Conservation (phyloP, 2,329 filamentous ascomycete genomes). For the Clonostachys chloroleuca region DNA sequence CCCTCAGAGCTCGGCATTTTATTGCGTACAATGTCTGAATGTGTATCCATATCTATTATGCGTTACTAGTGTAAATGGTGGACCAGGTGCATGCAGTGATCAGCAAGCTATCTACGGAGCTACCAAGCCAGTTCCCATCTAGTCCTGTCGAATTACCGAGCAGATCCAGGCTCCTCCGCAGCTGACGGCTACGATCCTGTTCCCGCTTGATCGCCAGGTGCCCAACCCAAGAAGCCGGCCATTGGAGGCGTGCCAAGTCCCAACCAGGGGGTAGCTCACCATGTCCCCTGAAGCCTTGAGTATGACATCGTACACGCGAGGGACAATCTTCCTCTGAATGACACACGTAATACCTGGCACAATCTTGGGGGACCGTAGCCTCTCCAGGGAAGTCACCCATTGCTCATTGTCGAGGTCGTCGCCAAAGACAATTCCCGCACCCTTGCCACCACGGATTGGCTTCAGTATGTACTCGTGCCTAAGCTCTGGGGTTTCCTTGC, state of each 20-base stretch:
- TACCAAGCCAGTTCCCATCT: not conserved
- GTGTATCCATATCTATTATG: too few species aligned
- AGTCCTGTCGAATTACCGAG: slow-evolving; percentile 15
- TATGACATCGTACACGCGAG: slow-evolving; percentile 22
- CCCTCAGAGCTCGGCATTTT: too few species aligned
- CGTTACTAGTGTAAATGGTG: too few species aligned
- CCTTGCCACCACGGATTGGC: slow-evolving; percentile 29
- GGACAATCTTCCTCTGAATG: slow-evolving; percentile 56
- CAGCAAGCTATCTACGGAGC: too few species aligned
- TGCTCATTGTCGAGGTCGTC: slow-evolving; percentile 20
- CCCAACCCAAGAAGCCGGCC: slow-evolving; percentile 20
- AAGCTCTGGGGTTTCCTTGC: slow-evolving; percentile 3
- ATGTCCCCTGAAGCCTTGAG: slow-evolving; percentile 14
- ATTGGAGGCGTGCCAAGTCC: slow-evolving; percentile 22
- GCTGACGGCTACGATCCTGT: slow-evolving; percentile 22
- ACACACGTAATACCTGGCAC: slow-evolving; percentile 42
- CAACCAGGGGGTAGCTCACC: slow-evolving; percentile 20
- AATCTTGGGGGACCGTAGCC: slow-evolving; percentile 4
- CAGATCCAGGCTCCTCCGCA: slow-evolving; percentile 24
- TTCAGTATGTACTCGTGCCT: slow-evolving; percentile 27
- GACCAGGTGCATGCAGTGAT: too few species aligned
- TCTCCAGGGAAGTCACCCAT: slow-evolving; percentile 17
- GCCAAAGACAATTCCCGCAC: slow-evolving; percentile 31
- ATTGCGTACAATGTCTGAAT: too few species aligned
- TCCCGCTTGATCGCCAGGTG: slow-evolving; percentile 19